phyloP scores from a whole-genome alignment of 192 early-diverging fungal species.

The Podochytrium sp. region DNA sequence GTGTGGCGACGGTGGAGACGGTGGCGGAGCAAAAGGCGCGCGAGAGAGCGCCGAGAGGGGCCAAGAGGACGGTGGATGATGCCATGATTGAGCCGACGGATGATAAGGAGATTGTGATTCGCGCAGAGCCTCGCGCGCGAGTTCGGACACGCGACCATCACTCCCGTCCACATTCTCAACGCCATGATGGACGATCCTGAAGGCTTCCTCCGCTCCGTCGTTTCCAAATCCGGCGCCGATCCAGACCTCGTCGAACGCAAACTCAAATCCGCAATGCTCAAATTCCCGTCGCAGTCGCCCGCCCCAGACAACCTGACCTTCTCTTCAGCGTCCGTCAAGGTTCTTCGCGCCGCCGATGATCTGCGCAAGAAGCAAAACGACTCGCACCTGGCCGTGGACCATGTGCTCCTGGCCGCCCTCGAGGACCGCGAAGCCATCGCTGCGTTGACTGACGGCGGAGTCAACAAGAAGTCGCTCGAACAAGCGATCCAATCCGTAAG shows the following conservation, averaged over 20 bases:
- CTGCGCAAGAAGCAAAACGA: slow-evolving; percentile 88
- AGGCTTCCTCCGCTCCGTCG: slow-evolving; percentile 74
- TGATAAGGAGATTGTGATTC: neutral
- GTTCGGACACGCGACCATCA: slow-evolving; percentile 72
- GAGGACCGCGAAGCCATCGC: slow-evolving; percentile 68
- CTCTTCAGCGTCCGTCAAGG: slow-evolving; percentile 59
- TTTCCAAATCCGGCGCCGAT: slow-evolving; percentile 86
- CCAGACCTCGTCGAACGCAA: slow-evolving; percentile 73
- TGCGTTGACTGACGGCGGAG: slow-evolving; percentile 69
- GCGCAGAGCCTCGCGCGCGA: slow-evolving; percentile 63
- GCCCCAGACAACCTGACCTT: slow-evolving; percentile 77
- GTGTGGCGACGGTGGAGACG: slow-evolving; percentile 27
- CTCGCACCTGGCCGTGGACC: slow-evolving; percentile 85
- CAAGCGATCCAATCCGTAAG: slow-evolving; percentile 75
- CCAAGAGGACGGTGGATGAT: neutral
- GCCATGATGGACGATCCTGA: slow-evolving; percentile 85
- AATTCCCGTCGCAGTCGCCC: slow-evolving; percentile 83
- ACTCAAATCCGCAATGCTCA: slow-evolving; percentile 77
- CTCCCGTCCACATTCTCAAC: slow-evolving; percentile 80
- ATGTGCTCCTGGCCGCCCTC: slow-evolving; percentile 81
- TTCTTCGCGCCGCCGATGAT: slow-evolving; percentile 77
- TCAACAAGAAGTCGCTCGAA: slow-evolving; percentile 73
- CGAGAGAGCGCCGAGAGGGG: neutral
- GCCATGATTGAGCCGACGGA: neutral
- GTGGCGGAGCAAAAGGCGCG: slow-evolving; percentile 8